Evolutionary conservation across 139 green algal species (phyloP).

Genomic region (Ettlia oleoabundans): DNA sequence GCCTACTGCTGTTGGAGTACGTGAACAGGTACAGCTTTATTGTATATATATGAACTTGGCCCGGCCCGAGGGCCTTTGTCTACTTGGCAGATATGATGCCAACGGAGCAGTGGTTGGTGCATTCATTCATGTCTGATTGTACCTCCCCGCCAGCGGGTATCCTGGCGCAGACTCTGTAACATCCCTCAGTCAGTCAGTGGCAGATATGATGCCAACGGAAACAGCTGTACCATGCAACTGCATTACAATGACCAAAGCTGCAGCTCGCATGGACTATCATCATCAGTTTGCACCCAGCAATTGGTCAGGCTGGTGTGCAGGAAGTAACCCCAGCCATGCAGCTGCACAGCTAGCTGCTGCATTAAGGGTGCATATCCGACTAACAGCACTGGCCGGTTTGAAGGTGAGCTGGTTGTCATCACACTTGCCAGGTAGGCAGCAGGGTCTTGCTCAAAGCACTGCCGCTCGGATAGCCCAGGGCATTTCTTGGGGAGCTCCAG

Average conservation of each 20-base stretch:
- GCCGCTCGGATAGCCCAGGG: conserved; percentile 29
- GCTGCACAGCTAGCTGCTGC: background rate
- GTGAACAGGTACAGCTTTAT: no score
- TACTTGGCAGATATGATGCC: no score
- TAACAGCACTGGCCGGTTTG: background rate
- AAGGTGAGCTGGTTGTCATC: background rate
- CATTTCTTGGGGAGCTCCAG: conserved; percentile 9
- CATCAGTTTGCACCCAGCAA: conserved; percentile 39
- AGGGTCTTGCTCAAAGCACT: conserved; percentile 15
- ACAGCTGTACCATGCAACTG: no score
- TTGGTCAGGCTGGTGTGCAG: background rate
- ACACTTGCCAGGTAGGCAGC: background rate
- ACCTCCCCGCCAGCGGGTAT: no score
- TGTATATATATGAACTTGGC: no score
- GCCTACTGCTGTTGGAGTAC: no score
- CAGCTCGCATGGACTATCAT: conserved; percentile 27
- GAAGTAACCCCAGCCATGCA: background rate
- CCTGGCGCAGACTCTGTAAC: no score
- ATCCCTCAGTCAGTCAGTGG: background rate
- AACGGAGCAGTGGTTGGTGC: no score
- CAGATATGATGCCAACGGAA: no score
- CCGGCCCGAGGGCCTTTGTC: no score
- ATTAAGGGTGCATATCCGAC: conserved; percentile 15
- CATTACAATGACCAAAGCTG: conserved; percentile 2
- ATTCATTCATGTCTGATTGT: no score